A percentile compares a stretch with the other conserved stretches of the same genome.
Evolutionary conservation across 331 rosid genomes (phyloP).

Genomic region (Malus hybrid): DNA sequence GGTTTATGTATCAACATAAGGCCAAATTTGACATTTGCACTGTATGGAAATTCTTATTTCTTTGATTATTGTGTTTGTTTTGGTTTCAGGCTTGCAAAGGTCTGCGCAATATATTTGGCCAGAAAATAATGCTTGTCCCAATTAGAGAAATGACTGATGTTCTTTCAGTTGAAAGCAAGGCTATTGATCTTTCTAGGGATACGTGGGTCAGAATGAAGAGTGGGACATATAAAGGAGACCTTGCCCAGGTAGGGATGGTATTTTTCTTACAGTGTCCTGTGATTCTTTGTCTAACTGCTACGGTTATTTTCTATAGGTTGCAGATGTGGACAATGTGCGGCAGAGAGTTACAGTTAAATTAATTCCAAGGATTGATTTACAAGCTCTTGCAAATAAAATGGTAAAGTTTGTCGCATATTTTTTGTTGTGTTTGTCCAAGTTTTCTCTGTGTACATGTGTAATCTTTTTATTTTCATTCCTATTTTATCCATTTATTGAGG

Average conservation of each 20-base stretch:
- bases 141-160: slow-evolving; percentile 98
- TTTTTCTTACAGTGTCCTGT: not conserved
- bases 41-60: not conserved
- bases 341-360: slow-evolving; percentile 90
- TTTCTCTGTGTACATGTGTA: not conserved
- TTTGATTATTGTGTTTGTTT: slow-evolving; percentile 3
- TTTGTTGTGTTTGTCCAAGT: not conserved
- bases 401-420: slow-evolving; percentile 29
- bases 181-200: slow-evolving; percentile 85
- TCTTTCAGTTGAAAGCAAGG: slow-evolving; percentile 93
- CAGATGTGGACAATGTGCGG: slow-evolving; percentile 88
- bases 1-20: not conserved
- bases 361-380: slow-evolving; percentile 93
- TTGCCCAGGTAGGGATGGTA: slow-evolving; percentile 59
- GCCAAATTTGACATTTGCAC: not conserved
- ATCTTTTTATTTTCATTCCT: not conserved
- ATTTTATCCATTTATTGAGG: not conserved
- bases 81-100: slow-evolving; percentile 88
- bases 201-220: slow-evolving; percentile 99
- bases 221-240: slow-evolving; percentile 95
- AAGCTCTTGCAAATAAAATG: slow-evolving; percentile 91
- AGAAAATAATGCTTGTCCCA: slow-evolving; percentile 75
- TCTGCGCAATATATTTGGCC: slow-evolving; percentile 63
- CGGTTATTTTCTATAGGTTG: slow-evolving; percentile 52
- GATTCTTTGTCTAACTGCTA: slow-evolving; percentile 12